These are phyloP conservation scores for cucumber (Cucumis sativus) DNA, from an alignment of 306 rosid species.

Conservation along the genomic window Cucumber_9930_V3 NC_026655.2:13798501-13799000, in stretches of 20 bases:
- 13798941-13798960: slow-evolving; percentile 18
- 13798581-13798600: neutral
- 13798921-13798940: slow-evolving; percentile 31
- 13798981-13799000: no score
- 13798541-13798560: neutral
- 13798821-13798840: neutral
- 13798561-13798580: neutral
- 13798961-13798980: no score
- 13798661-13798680: slow-evolving; percentile 7
- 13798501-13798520: slow-evolving; percentile 12
- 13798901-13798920: slow-evolving; percentile 38
- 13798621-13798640: neutral
- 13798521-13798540: neutral
- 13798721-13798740: slow-evolving; percentile 53
- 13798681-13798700: slow-evolving; percentile 68
- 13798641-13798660: neutral
- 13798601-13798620: neutral
- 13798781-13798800: slow-evolving; percentile 18
- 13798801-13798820: neutral
- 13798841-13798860: neutral
- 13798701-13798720: slow-evolving; percentile 43
- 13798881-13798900: neutral
- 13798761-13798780: slow-evolving; percentile 53
- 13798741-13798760: slow-evolving; percentile 66
- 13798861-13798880: neutral